Percentiles rank a stretch among this genome's conserved stretches.
phyloP scores from a whole-genome alignment of 331 rosid genomes.

The Ulmus americana region DNA sequence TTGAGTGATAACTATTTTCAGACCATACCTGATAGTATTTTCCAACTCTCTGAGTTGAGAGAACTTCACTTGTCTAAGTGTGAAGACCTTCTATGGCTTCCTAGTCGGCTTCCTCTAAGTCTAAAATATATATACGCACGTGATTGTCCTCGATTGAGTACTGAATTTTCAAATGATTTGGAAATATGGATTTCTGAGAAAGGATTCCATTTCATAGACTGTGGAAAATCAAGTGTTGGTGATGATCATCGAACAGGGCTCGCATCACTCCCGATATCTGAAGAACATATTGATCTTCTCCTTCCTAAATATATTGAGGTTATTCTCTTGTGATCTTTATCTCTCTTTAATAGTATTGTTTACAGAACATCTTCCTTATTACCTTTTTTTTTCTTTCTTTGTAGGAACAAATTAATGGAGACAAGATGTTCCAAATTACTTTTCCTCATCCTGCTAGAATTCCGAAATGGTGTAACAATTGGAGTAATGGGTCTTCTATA shows the following conservation, averaged over 20 bases:
- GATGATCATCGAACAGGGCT: not conserved
- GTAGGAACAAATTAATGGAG: not conserved
- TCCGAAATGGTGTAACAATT: not conserved
- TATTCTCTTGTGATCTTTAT: not conserved
- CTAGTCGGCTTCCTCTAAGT: not conserved
- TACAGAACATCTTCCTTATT: not conserved
- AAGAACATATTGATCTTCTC: not conserved
- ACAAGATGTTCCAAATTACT: not conserved
- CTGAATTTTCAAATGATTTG: not conserved
- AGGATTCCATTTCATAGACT: not conserved
- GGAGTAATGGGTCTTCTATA: not conserved
- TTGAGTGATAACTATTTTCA: not conserved
- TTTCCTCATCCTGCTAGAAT: not conserved
- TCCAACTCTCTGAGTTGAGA: not conserved
- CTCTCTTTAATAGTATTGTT: not conserved
- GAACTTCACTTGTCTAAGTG: not conserved
- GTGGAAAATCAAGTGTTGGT: too few relatives aligned
- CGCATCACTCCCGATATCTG: not conserved
- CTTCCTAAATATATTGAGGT: not conserved
- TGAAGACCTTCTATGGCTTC: not conserved
- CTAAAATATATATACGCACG: not conserved
- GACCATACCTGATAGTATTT: not conserved
- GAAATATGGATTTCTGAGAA: not conserved
- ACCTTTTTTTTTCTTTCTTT: not conserved
- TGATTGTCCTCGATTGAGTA: not conserved